Evolutionary conservation across 768 basidiomycete species (phyloP), one percentile per base, ranked within the genome.

Genomic region (Trametes meyenii): DNA sequence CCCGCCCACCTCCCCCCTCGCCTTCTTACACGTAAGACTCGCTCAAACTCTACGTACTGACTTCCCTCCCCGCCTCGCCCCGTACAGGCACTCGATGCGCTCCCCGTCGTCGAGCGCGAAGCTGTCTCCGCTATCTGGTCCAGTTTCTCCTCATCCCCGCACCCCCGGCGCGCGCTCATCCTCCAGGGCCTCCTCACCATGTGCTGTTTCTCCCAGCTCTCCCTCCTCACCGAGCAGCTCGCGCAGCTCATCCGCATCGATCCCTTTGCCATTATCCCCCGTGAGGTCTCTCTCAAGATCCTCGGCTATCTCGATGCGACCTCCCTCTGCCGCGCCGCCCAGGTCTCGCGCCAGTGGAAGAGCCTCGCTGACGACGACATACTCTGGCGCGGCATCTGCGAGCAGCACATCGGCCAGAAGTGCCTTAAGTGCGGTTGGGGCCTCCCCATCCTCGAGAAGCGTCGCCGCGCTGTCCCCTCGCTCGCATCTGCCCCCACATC

Each of bases 191-290:
- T 99, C 60, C 86, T 99, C 67, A 98, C 97, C 16, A 98, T 99
- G 94, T 98, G 96, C 74, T 98, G 97, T 77, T 98, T 97, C 79
- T 96, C 92, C 49, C 95, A 99, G 71, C 88, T 99, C 29, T 98
- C 97, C 26, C 90, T 98, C 51, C 88, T 99, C 60, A 90, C 94
- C 33, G 93, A 97, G 64, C 90, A 94, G 55, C 91, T 98, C 62
- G 80, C 87, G 36, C 88, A 92, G 66, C 88, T 98, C 67, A 98
- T 97, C 73, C 89, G 97, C 67, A 88, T 98, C 74, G 97, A 99
- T 73, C 97, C 96, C 11, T 94, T 98, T 75, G 77, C 82, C 48
- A 85, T 94, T 65, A 84, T 99, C 49, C 97, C 97, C 2, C 87
- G 92, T 61, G 96, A 99, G 74, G 83, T 97, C 68, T 85, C 83